phyloP scores from a whole-genome alignment of 2,329 filamentous ascomycete genomes.

The Hypoxylon sp. region DNA sequence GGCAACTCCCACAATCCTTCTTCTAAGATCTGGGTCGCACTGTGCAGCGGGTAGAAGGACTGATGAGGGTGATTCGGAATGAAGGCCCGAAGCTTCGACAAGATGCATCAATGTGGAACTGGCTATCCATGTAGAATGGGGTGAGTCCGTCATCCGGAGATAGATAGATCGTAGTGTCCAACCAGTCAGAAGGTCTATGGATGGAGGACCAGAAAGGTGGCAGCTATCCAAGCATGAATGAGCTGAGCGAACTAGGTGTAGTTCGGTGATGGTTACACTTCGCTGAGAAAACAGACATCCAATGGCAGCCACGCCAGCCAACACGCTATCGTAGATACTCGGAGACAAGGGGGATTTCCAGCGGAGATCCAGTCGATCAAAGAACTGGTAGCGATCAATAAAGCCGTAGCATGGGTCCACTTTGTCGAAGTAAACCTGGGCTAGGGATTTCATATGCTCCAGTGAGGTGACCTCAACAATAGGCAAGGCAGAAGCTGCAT shows the following conservation, averaged over 20 bases:
- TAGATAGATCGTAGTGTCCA: constrained; percentile 9
- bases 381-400: background rate
- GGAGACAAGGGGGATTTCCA: background rate
- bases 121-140: constrained; percentile 15
- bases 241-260: constrained; percentile 4
- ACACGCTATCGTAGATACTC: background rate
- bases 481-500: background rate
- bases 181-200: constrained; percentile 1
- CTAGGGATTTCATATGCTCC: constrained; percentile 7
- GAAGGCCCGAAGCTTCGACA: constrained; percentile 4
- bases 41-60: constrained; percentile 7
- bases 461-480: constrained; percentile 7
- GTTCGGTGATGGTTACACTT: constrained; percentile 4
- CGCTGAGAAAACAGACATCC: constrained; percentile 7
- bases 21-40: constrained; percentile 2
- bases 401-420: constrained; percentile 11
- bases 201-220: background rate
- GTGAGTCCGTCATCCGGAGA: constrained; percentile 4
- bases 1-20: constrained; percentile 2
- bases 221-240: constrained; percentile 1
- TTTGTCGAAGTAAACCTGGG: constrained; percentile 8
- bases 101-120: constrained; percentile 12
- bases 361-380: constrained; percentile 4
- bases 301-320: constrained; percentile 6
- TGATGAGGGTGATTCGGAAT: constrained; percentile 4